Conservation (phyloP, 148 eudicot species). For the Polygonum aviculare region DNA sequence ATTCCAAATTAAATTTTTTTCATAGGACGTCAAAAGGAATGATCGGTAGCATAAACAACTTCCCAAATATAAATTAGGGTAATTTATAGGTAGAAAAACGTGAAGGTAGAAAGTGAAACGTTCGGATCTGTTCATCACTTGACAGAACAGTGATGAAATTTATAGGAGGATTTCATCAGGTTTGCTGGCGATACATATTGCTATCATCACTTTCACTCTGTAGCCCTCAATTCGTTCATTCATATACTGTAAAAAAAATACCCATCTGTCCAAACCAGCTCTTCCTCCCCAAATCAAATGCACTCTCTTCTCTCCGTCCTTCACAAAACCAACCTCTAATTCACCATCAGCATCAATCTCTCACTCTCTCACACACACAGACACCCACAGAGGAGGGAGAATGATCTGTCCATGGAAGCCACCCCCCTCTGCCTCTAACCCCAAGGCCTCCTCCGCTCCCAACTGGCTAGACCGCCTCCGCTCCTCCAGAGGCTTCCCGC, state of each 20-base stretch:
- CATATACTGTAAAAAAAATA: background rate
- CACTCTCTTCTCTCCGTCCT: background rate
- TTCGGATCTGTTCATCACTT: too few relatives aligned
- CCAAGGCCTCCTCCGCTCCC: constrained; percentile 37
- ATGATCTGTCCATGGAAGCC: constrained; percentile 20
- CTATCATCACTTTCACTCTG: too few relatives aligned
- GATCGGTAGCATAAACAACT: too few relatives aligned
- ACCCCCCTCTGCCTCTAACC: constrained; percentile 19
- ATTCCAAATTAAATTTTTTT: too few relatives aligned
- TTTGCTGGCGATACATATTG: too few relatives aligned
- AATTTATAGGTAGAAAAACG: too few relatives aligned
- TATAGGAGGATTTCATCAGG: too few relatives aligned
- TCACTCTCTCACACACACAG: background rate
- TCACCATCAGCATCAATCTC: background rate
- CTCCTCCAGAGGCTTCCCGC: constrained; percentile 60
- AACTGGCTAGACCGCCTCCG: constrained; percentile 85
- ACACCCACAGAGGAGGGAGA: background rate
- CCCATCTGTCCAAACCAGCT: background rate
- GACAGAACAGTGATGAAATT: too few relatives aligned
- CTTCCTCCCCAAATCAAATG: background rate
- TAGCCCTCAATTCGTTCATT: too few relatives aligned
- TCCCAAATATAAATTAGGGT: too few relatives aligned
- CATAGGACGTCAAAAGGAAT: too few relatives aligned
- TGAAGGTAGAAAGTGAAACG: too few relatives aligned
- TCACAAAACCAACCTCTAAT: background rate